Base-by-base conservation (phyloP, 495 filamentous ascomycete species). In the Penicillium pulvis region DNA sequence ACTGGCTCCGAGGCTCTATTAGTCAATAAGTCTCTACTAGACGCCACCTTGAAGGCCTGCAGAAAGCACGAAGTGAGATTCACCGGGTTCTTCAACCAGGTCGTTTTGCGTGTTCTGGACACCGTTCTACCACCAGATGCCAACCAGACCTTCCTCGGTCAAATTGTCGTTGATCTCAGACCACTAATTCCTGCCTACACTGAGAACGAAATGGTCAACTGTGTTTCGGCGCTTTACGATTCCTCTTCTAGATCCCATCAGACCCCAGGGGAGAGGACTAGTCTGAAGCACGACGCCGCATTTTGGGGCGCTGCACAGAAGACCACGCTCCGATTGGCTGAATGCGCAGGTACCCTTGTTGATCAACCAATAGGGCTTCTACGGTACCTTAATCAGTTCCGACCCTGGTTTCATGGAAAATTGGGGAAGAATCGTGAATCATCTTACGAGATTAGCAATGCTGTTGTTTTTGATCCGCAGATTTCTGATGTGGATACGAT, bases 91-190 rank as follows among this genome's bases (percentile, higher is more conserved):
- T 39, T 52, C 31, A 52, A 52, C 12, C 49, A 52, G 5, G 33
- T 52, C 2, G 3, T 52, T 6, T 7, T 52, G 7, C 16, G 6
- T 23, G 17, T 39, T 9, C n/a, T 52, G 31, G 33, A 39, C 49
- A 35, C 16, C 16, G 23, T 52, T 24, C 49, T 52, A 11, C 49
- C 49, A 8, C 16, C 24, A 52, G 49, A 39, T 23, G 16, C 14
- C 17, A 9, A n/a, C 36, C 30, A 12, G 17, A 36, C 28, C 16
- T 39, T 52, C 33, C 30, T 36, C 33, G 49, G 49, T 12, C 30
- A 52, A 6, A 52, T 52, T 12, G 49, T 52, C 12, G 49, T 52
- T 39, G 49, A 52, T 23, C 49, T 52, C 16, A 36, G 31, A 23
- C n/a, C 49, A 10, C 33, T 52, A 16, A 41, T 50, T 16, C 47